phyloP scores from a whole-genome alignment of 2,329 filamentous ascomycete species.

The Mariannaea sp. region DNA sequence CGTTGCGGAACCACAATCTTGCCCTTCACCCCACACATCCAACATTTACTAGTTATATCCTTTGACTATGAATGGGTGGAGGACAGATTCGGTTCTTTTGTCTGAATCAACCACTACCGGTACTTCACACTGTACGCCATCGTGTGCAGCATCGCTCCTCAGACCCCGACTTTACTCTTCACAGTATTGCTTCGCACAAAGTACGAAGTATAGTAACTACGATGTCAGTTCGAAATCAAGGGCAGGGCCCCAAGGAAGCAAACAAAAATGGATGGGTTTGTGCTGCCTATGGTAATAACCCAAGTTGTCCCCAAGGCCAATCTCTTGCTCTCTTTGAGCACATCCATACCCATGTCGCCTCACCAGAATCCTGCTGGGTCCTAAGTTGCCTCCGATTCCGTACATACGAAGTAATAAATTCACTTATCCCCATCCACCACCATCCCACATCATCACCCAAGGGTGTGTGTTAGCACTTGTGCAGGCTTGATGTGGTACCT shows the following conservation, averaged over 20 bases:
- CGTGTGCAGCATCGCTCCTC: not conserved
- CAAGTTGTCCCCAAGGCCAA: constrained; percentile 1
- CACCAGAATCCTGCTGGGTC: constrained; percentile 6
- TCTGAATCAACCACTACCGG: not conserved
- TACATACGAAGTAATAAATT: too few relatives aligned
- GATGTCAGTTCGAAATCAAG: not conserved
- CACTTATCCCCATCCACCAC: constrained; percentile 6
- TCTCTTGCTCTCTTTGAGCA: constrained; percentile 15
- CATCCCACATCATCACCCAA: constrained; percentile 14
- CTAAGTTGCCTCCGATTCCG: constrained; percentile 13
- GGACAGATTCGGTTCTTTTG: not conserved
- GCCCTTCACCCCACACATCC: not conserved
- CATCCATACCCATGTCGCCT: constrained; percentile 13
- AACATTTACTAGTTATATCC: not conserved
- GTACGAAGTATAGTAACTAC: too few relatives aligned
- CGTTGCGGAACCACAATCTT: not conserved
- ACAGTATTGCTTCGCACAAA: too few relatives aligned
- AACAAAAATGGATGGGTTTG: not conserved
- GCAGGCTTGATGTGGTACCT: constrained; percentile 16
- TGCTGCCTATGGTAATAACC: constrained; percentile 1
- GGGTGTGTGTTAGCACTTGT: constrained; percentile 17
- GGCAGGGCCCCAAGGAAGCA: too few relatives aligned
- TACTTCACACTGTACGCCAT: not conserved
- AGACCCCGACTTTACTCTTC: not conserved
- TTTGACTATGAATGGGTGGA: not conserved